A percentile compares a stretch with the other conserved stretches of the same genome.
Conservation (phyloP, 495 filamentous ascomycete genomes). For the Trichoderma virens region DNA sequence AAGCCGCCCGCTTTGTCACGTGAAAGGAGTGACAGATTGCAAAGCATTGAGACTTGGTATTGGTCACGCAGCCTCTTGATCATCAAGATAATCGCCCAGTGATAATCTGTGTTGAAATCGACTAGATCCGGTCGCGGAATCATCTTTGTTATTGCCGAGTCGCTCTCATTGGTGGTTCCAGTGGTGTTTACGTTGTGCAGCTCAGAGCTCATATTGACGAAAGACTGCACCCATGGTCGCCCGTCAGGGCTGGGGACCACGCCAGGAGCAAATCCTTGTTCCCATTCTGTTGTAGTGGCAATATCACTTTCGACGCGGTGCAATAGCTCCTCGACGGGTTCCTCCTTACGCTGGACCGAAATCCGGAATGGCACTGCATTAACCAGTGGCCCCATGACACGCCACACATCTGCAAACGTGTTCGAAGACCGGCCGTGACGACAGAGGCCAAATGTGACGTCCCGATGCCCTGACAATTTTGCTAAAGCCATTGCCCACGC, state of each 20-base stretch:
- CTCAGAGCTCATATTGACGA: not conserved
- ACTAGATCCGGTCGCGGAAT: not conserved
- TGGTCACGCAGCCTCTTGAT: not conserved
- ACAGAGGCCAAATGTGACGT: not conserved
- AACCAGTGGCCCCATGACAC: not conserved
- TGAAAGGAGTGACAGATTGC: not conserved
- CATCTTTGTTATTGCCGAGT: not conserved
- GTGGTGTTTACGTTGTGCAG: no score
- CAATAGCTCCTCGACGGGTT: not conserved
- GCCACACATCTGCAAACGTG: not conserved
- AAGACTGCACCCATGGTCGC: not conserved
- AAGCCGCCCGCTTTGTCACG: not conserved
- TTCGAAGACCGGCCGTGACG: not conserved
- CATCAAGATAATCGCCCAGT: not conserved
- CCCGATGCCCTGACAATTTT: not conserved
- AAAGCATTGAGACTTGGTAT: not conserved
- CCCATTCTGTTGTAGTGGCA: not conserved
- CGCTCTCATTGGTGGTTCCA: not conserved
- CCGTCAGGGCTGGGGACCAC: not conserved
- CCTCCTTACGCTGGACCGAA: not conserved
- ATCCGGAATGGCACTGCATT: not conserved
- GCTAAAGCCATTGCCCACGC: not conserved
- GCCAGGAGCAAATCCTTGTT: not conserved
- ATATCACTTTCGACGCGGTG: not conserved
- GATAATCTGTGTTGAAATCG: not conserved